Evolutionary conservation across 176 grass and related monocot species (phyloP).

Genomic region (Sorghum bicolor): DNA sequence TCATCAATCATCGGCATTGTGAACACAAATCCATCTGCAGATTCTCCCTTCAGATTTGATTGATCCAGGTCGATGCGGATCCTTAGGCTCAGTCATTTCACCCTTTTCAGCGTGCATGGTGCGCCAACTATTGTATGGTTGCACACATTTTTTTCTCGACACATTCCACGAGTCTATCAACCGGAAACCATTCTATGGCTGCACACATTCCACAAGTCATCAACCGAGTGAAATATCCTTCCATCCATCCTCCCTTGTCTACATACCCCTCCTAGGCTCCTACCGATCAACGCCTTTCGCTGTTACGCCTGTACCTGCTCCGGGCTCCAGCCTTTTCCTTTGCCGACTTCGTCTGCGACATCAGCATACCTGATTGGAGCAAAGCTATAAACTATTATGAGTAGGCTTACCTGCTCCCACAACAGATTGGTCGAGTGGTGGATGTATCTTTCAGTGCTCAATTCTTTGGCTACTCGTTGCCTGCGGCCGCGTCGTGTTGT

Average conservation of each 20-base stretch:
- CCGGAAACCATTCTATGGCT: background rate
- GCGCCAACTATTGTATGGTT: background rate
- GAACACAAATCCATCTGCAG: conserved; percentile 13
- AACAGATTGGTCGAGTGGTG: conserved; percentile 7
- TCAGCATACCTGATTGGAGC: conserved; percentile 29
- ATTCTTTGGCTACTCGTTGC: background rate
- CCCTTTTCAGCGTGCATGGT: conserved; percentile 13
- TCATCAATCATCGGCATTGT: background rate
- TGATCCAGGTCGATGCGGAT: background rate
- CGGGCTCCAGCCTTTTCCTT: conserved; percentile 12
- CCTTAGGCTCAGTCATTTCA: background rate
- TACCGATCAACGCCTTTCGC: conserved; percentile 5
- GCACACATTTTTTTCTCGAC: no score
- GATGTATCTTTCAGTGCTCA: conserved; percentile 16
- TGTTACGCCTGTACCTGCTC: conserved; percentile 20
- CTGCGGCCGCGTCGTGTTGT: background rate
- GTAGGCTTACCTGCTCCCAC: conserved; percentile 30
- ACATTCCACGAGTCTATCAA: no score
- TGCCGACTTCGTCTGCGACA: conserved; percentile 24
- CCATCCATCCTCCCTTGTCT: background rate
- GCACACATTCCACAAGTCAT: background rate
- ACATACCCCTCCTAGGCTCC: background rate
- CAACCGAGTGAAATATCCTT: conserved; percentile 1
- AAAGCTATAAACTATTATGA: conserved; percentile 2
- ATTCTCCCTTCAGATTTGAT: conserved; percentile 5